These are phyloP conservation scores for Leishmania turanica DNA, from an alignment of 208 protist genomes.

Conservation along the genomic window DNA sequence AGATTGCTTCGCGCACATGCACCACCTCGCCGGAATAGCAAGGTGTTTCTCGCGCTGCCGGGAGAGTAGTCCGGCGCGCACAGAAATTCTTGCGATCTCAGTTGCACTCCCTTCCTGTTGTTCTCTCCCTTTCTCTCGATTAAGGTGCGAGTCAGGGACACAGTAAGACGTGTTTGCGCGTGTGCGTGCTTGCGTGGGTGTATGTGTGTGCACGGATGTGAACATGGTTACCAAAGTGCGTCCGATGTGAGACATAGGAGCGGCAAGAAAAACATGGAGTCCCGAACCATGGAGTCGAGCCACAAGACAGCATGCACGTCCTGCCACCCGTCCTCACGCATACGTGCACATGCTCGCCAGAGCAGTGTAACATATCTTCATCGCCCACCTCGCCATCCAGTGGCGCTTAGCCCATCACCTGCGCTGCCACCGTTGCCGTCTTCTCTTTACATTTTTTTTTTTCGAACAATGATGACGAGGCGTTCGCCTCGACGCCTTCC, in stretches of 20 bases:
- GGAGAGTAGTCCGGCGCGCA: no score
- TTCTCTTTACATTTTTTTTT: neutral
- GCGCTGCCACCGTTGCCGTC: neutral
- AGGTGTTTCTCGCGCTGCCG: neutral
- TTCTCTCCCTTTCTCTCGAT: neutral
- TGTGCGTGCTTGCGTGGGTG: neutral
- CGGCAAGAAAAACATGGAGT: neutral
- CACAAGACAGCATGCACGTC: neutral
- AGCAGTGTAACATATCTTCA: neutral
- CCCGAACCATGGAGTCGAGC: neutral
- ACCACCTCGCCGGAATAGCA: neutral
- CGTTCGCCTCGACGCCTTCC: neutral
- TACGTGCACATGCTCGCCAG: neutral
- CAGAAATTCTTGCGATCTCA: neutral
- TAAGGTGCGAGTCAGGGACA: constrained; percentile 7
- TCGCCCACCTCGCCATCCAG: neutral
- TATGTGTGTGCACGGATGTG: constrained; percentile 1
- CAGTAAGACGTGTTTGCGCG: neutral
- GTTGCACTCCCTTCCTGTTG: neutral
- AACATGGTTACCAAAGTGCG: neutral
- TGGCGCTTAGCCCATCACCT: neutral
- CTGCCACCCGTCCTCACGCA: neutral
- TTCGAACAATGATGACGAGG: neutral
- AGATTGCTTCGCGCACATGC: neutral
- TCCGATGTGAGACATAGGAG: neutral